Percentiles rank a stretch among this genome's conserved stretches.
phyloP scores from a whole-genome alignment of 2,329 filamentous ascomycete genomes.

The Geosmithia flava region DNA sequence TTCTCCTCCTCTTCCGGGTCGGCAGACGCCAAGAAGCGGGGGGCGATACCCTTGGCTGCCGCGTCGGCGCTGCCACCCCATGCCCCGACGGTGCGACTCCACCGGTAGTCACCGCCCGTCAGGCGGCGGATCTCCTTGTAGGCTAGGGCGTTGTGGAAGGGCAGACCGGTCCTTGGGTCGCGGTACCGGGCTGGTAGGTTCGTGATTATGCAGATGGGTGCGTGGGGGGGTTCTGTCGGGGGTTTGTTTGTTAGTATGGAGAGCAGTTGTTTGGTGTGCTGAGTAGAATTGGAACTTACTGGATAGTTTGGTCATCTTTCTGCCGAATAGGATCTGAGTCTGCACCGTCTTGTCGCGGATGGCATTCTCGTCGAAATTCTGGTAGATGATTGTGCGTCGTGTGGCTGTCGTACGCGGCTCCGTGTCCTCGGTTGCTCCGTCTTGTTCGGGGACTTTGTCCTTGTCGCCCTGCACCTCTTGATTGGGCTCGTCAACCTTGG shows the following conservation, averaged over 20 bases:
- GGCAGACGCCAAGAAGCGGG: conserved; percentile 48
- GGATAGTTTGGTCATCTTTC: conserved; percentile 43
- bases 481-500: not conserved
- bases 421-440: conserved; percentile 5
- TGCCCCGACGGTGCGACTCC: conserved; percentile 69
- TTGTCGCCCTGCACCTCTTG: conserved; percentile 1
- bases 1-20: conserved; percentile 4
- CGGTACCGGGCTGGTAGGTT: conserved; percentile 69
- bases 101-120: conserved; percentile 61
- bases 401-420: conserved; percentile 25
- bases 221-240: conserved; percentile 32
- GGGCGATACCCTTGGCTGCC: conserved; percentile 67
- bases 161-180: conserved; percentile 73
- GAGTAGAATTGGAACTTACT: conserved; percentile 25
- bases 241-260: not conserved
- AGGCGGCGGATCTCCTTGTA: conserved; percentile 74
- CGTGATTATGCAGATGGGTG: conserved; percentile 67
- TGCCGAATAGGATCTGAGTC: conserved; percentile 45
- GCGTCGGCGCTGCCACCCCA: conserved; percentile 61
- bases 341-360: conserved; percentile 44
- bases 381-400: conserved; percentile 45
- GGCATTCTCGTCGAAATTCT: conserved; percentile 45
- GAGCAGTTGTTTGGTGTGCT: too few species aligned
- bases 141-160: conserved; percentile 67
- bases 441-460: conserved; percentile 6